Base-by-base conservation (phyloP, 2,329 filamentous ascomycete genomes). In the Penicillium sp. region DNA sequence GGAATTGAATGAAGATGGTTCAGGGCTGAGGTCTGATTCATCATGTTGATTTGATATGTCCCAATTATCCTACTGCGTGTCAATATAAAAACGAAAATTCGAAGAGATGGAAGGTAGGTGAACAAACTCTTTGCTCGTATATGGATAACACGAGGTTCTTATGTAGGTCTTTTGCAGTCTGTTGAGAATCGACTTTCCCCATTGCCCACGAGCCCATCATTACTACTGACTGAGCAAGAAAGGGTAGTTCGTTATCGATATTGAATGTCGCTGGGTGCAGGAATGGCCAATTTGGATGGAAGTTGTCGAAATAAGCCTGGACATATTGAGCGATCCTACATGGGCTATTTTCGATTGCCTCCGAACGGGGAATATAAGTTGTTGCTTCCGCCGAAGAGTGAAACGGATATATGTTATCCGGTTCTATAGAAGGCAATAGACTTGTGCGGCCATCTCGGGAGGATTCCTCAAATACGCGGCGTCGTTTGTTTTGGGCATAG, bases 211-310 rank as follows among this genome's bases (percentile, higher is more conserved):
- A 23, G 0, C 65, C 68, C 19, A 70, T 61, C 56, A 68, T 66
- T 6, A 62, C 42, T 13, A 69, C 60, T 1, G 65, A 62, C 37
- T 70, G 63, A 5, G 67, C 35, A 5, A 71, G 59, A 5, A 70
- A 47, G 0, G 54, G 50, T 0, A 66, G 62, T 35, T 70, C 67
- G 0, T 60, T 48, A 1, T 50, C 44, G 1, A 56, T 13, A 5
- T 56, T 53, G 33, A 71, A 70, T 9, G 66, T 60, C 1, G 27
- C 44, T 10, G 51, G 58, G 49, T 68, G 58, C 33, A 71, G 26
- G 26, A 71, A 60, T 1, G 68, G 68, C 68, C 69, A 71, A 3
- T 57, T 50, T 0, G 59, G 59, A 47, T 71, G 68, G 23, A 71
- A 70, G 13, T 60, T 59, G 2, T 57, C 45, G 52, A 71, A 68